Percentiles rank a stretch among this genome's conserved stretches.
Evolutionary conservation across 257 asterid species (phyloP).

Genomic region (Solanum sejunctum): DNA sequence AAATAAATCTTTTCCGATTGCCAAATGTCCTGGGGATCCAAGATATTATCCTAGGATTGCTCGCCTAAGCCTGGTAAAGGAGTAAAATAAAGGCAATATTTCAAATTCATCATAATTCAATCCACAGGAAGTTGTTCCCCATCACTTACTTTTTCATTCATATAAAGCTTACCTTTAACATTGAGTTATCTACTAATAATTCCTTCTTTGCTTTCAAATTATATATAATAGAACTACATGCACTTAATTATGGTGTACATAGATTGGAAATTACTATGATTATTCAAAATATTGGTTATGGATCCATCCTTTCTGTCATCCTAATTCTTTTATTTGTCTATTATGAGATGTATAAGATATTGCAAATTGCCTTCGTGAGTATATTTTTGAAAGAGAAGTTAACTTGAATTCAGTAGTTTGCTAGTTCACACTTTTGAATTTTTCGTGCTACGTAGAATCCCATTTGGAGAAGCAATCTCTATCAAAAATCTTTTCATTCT

Average conservation of each 20-base stretch:
- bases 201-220: background rate
- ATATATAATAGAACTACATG: background rate
- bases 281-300: background rate
- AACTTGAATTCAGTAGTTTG: background rate
- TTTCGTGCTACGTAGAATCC: background rate
- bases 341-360: background rate
- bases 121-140: background rate
- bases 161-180: background rate
- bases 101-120: background rate
- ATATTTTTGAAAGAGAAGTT: background rate
- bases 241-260: background rate
- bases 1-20: background rate
- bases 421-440: background rate
- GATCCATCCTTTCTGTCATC: background rate
- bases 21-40: background rate
- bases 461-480: no score
- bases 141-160: background rate
- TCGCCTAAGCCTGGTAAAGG: background rate
- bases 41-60: background rate
- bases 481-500: no score
- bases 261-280: background rate
- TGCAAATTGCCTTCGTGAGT: background rate
- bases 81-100: background rate
- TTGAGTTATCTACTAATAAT: background rate
- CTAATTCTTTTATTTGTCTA: background rate